phyloP scores from a whole-genome alignment of 371 early-diverging fungal genomes.

The Mortierella sp. region DNA sequence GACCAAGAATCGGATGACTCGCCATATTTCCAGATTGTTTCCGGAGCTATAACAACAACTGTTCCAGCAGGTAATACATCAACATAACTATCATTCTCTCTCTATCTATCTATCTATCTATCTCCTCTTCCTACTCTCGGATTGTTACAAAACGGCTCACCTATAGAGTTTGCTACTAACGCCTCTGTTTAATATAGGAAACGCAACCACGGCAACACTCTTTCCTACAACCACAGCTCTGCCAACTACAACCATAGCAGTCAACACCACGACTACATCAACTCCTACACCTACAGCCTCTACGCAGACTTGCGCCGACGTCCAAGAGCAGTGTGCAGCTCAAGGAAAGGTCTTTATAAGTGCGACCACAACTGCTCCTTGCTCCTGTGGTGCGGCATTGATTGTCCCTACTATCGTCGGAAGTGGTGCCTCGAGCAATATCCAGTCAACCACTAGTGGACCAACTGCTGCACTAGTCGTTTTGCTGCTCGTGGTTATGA shows the following conservation, averaged over 20 bases:
- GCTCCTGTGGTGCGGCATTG: constrained; percentile 28
- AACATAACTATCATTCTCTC: neutral
- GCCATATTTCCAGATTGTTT: constrained; percentile 23
- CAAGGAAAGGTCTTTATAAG: constrained; percentile 22
- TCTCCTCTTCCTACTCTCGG: neutral
- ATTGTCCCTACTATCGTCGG: constrained; percentile 20
- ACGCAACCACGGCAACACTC: neutral
- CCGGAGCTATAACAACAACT: neutral
- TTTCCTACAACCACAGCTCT: constrained; percentile 1
- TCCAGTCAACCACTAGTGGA: constrained; percentile 34
- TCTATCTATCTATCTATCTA: neutral
- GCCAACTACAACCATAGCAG: neutral
- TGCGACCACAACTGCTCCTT: constrained; percentile 17
- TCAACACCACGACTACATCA: constrained; percentile 1
- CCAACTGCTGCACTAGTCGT: constrained; percentile 30
- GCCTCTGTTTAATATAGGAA: neutral
- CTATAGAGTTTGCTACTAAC: neutral
- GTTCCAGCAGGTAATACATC: neutral
- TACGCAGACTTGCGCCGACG: constrained; percentile 27
- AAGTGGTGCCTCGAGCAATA: constrained; percentile 15
- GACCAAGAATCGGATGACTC: constrained; percentile 3
- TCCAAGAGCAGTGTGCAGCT: constrained; percentile 46
- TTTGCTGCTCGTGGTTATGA: constrained; percentile 33
- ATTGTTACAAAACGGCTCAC: neutral
- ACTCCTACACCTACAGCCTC: constrained; percentile 25